Conservation (phyloP, 2,329 filamentous ascomycete genomes). For the Mollisiaceae sp. region DNA sequence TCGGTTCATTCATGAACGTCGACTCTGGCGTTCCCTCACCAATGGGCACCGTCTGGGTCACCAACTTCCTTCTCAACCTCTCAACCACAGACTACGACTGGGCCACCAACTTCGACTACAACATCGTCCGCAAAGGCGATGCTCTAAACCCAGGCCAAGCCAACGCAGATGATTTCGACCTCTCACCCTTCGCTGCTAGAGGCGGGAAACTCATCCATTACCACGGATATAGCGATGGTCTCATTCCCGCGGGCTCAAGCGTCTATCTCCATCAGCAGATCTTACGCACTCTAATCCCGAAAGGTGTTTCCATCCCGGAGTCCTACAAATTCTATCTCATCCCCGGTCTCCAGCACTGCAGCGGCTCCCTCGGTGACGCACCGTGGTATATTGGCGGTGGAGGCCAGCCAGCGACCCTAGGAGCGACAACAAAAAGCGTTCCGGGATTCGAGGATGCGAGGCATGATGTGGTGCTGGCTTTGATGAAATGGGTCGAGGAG, state of each 20-base stretch:
- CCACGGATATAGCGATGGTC: constrained; percentile 44
- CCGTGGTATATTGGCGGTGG: constrained; percentile 49
- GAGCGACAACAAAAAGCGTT: constrained; percentile 43
- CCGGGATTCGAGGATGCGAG: constrained; percentile 48
- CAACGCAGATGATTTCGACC: constrained; percentile 53
- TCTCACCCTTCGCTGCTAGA: constrained; percentile 51
- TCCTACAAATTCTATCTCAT: constrained; percentile 58
- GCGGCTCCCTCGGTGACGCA: constrained; percentile 43
- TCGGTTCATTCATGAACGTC: constrained; percentile 13
- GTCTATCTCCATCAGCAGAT: constrained; percentile 58
- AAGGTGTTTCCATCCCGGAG: constrained; percentile 43
- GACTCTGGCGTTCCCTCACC: constrained; percentile 16
- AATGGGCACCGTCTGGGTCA: constrained; percentile 20
- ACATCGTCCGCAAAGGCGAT: constrained; percentile 43
- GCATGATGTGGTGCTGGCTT: constrained; percentile 54
- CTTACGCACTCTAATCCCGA: constrained; percentile 46
- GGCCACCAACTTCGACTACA: constrained; percentile 46
- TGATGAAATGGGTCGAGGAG: constrained; percentile 56
- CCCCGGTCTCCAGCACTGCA: constrained; percentile 57
- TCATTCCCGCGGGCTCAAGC: constrained; percentile 57
- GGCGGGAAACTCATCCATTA: constrained; percentile 32
- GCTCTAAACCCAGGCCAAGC: constrained; percentile 52
- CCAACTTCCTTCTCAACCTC: constrained; percentile 22
- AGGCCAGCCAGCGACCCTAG: constrained; percentile 39
- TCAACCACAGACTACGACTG: constrained; percentile 42